A percentile compares a stretch with the other conserved stretches of the same genome.
phyloP scores from a whole-genome alignment of 2,329 filamentous ascomycete species.

The Hypoxylon sp. region DNA sequence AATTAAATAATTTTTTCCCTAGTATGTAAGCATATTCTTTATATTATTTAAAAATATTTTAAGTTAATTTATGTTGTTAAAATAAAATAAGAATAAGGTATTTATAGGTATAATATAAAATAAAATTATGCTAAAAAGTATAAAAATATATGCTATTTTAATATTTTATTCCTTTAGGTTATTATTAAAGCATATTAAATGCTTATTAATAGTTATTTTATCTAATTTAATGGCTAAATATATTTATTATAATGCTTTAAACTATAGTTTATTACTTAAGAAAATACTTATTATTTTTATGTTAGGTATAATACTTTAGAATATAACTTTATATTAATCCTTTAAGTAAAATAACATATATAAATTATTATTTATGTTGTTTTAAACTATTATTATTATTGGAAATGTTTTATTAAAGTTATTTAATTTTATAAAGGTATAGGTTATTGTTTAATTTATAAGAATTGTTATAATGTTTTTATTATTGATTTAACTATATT shows the following conservation, averaged over 20 bases:
- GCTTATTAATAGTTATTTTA: slow-evolving; percentile 1
- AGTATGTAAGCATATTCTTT: background rate
- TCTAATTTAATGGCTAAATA: slow-evolving; percentile 3
- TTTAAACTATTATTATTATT: background rate
- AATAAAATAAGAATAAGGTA: slow-evolving; percentile 8
- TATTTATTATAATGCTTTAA: slow-evolving; percentile 11
- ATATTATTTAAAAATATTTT: slow-evolving; percentile 13
- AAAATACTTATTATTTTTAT: slow-evolving; percentile 9
- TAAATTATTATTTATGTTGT: too few relatives aligned
- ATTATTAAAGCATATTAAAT: slow-evolving; percentile 1
- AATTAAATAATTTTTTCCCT: background rate
- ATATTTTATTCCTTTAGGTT: too few relatives aligned
- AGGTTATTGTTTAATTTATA: background rate
- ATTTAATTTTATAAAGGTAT: background rate
- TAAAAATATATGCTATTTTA: too few relatives aligned
- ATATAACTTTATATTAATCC: too few relatives aligned
- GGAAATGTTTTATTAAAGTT: slow-evolving; percentile 1
- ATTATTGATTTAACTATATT: slow-evolving; percentile 3
- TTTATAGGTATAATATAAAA: slow-evolving; percentile 1
- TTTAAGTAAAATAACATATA: too few relatives aligned
- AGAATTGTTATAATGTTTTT: background rate
- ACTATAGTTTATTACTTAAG: background rate
- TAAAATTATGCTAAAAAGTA: too few relatives aligned
- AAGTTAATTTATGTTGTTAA: slow-evolving; percentile 6
- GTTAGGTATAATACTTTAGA: too few relatives aligned